Percentiles rank a stretch among this genome's conserved stretches.
These are phyloP conservation scores for Rhizopogon parksii DNA, from an alignment of 1,284 basidiomycete genomes.

Conservation along the genomic window DNA sequence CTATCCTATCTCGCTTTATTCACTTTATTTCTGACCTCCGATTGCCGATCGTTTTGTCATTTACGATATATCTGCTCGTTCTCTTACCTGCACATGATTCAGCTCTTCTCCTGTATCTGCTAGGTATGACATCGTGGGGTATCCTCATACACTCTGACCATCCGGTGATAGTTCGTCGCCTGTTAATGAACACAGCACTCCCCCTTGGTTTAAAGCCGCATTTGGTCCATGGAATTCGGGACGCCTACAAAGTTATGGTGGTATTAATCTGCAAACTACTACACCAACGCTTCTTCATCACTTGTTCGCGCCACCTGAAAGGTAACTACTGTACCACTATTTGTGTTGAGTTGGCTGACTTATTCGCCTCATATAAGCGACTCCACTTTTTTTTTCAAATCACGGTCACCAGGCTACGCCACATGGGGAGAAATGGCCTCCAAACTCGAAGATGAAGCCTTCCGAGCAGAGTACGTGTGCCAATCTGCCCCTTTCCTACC, in stretches of 20 bases:
- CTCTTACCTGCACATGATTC: slow-evolving; percentile 4
- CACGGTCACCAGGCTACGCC: slow-evolving; percentile 41
- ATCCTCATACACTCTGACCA: slow-evolving; percentile 21
- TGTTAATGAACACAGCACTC: slow-evolving; percentile 17
- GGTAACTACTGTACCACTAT: slow-evolving; percentile 34
- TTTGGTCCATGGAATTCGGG: slow-evolving; percentile 31
- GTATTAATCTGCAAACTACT: slow-evolving; percentile 47
- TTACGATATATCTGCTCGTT: slow-evolving; percentile 17
- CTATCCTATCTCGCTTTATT: slow-evolving; percentile 1
- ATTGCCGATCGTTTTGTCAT: not conserved
- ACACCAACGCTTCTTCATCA: slow-evolving; percentile 60
- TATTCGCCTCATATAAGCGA: slow-evolving; percentile 16
- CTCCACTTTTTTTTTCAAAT: slow-evolving; percentile 24
- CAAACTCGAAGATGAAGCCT: slow-evolving; percentile 61
- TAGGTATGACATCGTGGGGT: slow-evolving; percentile 21
- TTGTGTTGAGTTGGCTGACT: slow-evolving; percentile 17
- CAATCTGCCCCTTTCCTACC: slow-evolving; percentile 12
- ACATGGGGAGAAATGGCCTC: slow-evolving; percentile 66
- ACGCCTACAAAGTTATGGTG: slow-evolving; percentile 44
- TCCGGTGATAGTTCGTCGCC: slow-evolving; percentile 24
- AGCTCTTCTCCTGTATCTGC: slow-evolving; percentile 30
- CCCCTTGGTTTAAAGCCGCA: slow-evolving; percentile 27
- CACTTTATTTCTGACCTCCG: not conserved
- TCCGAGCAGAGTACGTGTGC: slow-evolving; percentile 66
- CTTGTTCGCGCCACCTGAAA: slow-evolving; percentile 66